Evolutionary conservation across 1,284 basidiomycete species (phyloP).

Genomic region (Pterulicium gracile): DNA sequence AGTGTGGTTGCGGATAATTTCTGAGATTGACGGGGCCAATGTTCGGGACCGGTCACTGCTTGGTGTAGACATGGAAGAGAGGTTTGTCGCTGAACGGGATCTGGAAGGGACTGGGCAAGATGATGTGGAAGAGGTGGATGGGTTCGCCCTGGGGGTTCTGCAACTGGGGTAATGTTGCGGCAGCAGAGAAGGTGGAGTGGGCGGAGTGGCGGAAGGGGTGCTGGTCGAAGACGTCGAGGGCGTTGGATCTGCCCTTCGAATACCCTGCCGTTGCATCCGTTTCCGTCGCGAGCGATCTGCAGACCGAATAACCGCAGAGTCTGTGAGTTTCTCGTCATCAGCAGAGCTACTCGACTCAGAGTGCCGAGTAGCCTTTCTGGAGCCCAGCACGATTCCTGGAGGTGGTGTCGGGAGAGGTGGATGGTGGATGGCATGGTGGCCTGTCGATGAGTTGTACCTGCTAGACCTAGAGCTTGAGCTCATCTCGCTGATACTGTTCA

Average conservation of each 20-base stretch:
- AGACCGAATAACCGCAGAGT: background rate
- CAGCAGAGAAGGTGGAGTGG: background rate
- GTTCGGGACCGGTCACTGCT: constrained; percentile 16
- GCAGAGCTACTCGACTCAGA: constrained; percentile 29
- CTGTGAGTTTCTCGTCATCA: constrained; percentile 34
- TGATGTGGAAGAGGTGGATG: too few relatives aligned
- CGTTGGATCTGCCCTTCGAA: background rate
- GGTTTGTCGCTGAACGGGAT: constrained; percentile 4
- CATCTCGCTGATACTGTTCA: constrained; percentile 71
- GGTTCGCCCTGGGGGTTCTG: too few relatives aligned
- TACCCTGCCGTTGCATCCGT: constrained; percentile 4
- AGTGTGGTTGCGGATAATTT: constrained; percentile 70
- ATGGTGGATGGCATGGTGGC: constrained; percentile 61
- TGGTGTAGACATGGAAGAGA: constrained; percentile 9
- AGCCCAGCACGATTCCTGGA: constrained; percentile 66
- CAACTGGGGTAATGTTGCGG: background rate
- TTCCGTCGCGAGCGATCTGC: constrained; percentile 10
- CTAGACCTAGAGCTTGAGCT: constrained; percentile 41
- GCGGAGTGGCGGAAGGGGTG: background rate
- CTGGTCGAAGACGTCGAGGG: background rate
- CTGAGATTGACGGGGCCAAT: constrained; percentile 68
- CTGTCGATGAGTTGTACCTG: constrained; percentile 12
- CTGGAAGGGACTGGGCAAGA: background rate
- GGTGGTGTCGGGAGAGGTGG: constrained; percentile 73
- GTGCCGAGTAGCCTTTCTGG: constrained; percentile 32